Evolutionary conservation across 352 stramenopile species (phyloP), one percentile per base, ranked within the genome.

Genomic region (Globisporangium cystogenes): DNA sequence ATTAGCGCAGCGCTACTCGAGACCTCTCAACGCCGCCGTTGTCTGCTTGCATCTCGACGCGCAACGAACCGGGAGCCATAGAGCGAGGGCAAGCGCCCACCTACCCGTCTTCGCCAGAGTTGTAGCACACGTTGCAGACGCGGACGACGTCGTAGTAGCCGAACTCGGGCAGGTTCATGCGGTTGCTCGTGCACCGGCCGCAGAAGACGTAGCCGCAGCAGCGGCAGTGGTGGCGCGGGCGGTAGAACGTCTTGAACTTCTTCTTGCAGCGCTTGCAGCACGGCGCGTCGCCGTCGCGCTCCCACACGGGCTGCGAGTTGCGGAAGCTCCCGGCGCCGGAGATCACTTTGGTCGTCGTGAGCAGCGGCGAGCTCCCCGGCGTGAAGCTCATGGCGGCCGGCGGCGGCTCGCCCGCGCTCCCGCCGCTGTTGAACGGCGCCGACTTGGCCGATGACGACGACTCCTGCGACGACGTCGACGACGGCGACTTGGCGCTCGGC

Each of bases 181-280:
- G 80, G 59, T 92, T 82, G 53, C 68, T 88, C 15, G 83, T 88
- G 57, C 83, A 93, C 8, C 73, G 72, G 15, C 79, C 72, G 27
- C 83, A 93, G 49, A 93, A 93, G 26, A 93, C 81, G 55, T 91
- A 93, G 5, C 83, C 83, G 48, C 83, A 93, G 56, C 83, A 93
- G 39, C 83, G 78, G 23, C 83, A 93, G 46, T 93, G 83, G 49
- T 93, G 83, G 11, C 83, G 78, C 36, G 83, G 89, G 29, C 83
- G 83, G 26, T 90, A 72, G 11, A 94, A 71, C 7, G 83, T 72
- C 59, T 92, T 94, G 59, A 94, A 94, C 54, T 92, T 92, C 60
- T 94, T 94, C 60, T 94, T 94, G 70, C 83, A 94, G 3, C 80
- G 78, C 63, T 94, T 92, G 64, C 83, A 94, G 61, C 81, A 92